A percentile compares a stretch with the other conserved stretches of the same genome.
phyloP scores from a whole-genome alignment of 2,329 filamentous ascomycete genomes.

The Stachybotrys echinatus region DNA sequence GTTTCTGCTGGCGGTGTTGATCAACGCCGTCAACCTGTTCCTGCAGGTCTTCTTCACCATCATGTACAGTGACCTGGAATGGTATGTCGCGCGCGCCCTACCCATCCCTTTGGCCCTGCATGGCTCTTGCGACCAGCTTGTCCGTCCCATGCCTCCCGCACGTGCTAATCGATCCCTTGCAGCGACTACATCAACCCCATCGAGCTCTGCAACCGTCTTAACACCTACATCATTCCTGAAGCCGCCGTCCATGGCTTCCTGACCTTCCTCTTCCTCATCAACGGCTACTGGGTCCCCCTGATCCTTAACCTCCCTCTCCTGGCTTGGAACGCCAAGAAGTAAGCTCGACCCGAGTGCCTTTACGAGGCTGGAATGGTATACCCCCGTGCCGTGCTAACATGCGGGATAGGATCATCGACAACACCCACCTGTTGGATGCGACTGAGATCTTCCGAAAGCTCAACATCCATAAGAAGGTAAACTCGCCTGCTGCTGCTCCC shows the following conservation, averaged over 20 bases:
- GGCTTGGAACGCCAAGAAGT: conserved; percentile 98
- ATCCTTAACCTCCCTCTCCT: conserved; percentile 88
- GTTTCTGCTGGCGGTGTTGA: conserved; percentile 94
- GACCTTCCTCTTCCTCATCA: conserved; percentile 93
- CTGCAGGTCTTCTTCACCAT: conserved; percentile 99
- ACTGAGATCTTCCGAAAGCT: conserved; percentile 99
- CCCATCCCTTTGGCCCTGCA: background rate
- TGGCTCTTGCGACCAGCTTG: background rate
- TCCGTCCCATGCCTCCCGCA: background rate
- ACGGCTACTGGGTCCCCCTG: conserved; percentile 95
- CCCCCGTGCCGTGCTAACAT: conserved; percentile 14
- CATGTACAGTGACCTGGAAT: conserved; percentile 99
- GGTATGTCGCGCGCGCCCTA: conserved; percentile 52
- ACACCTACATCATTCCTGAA: conserved; percentile 99
- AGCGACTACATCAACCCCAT: conserved; percentile 99
- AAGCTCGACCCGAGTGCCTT: conserved; percentile 32
- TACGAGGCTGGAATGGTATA: no score
- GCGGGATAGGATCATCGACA: conserved; percentile 78
- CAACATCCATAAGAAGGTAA: conserved; percentile 97
- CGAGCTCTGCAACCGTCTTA: conserved; percentile 99
- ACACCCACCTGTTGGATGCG: conserved; percentile 92
- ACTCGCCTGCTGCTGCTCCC: background rate
- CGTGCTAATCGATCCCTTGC: conserved; percentile 6
- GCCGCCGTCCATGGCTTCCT: conserved; percentile 95
- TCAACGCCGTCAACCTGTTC: conserved; percentile 99